Evolutionary conservation across 345 rosid genomes (phyloP).

Genomic region (Lepidium aucheri): DNA sequence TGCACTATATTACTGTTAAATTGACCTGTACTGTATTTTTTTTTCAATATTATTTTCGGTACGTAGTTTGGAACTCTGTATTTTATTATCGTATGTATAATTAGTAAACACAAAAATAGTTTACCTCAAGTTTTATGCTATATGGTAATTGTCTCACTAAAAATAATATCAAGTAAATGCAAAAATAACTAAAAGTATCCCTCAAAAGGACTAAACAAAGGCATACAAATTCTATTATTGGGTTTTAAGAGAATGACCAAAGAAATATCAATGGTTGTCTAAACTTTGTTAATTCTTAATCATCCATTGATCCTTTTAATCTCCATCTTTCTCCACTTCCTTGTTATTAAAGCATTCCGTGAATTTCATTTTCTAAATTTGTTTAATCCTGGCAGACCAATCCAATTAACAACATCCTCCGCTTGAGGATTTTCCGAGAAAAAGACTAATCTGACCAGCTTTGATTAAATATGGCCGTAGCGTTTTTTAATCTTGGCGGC

Average conservation of each 20-base stretch:
- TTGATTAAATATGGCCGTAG: not conserved
- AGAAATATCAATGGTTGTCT: not conserved
- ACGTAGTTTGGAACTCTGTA: not conserved
- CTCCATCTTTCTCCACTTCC: not conserved
- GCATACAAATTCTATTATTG: slow-evolving; percentile 4
- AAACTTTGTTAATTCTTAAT: slow-evolving; percentile 7
- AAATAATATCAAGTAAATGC: not conserved
- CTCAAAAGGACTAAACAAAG: slow-evolving; percentile 18
- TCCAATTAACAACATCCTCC: not conserved
- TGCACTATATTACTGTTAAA: not conserved
- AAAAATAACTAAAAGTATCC: not conserved
- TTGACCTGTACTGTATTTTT: not conserved
- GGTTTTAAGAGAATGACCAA: not conserved
- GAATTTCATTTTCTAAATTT: not conserved
- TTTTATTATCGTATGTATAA: not conserved
- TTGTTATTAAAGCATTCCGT: slow-evolving; percentile 12
- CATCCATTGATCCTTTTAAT: slow-evolving; percentile 4
- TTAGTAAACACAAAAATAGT: slow-evolving; percentile 3
- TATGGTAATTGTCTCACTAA: not conserved
- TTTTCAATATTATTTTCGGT: not conserved
- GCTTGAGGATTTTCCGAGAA: not conserved
- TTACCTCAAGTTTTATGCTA: too few relatives aligned
- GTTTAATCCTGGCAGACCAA: not conserved
- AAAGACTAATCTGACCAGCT: not conserved
- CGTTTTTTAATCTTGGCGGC: not conserved